Evolutionary conservation across 140 eudicot species (phyloP), one percentile per base, ranked within the genome.

Genomic region (Senecio squalidus): DNA sequence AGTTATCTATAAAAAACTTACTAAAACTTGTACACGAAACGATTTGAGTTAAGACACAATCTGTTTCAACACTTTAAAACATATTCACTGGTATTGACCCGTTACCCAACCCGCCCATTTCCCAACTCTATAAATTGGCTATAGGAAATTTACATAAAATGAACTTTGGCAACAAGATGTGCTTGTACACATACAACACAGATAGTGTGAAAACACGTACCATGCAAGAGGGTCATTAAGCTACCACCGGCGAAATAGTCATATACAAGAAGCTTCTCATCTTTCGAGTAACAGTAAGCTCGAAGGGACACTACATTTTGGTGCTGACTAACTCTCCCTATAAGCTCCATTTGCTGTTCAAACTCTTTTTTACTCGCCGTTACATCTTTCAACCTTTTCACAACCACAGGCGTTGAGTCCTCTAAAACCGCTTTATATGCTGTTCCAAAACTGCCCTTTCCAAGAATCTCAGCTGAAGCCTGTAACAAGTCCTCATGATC

Each of bases 401-500:
- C 95, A 24, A 80, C 94, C 66, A 89, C 94, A 9, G 92, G 78
- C 0, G 77, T 75, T 4, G 83, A 77, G 78, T 80, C 94, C 60
- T 85, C 90, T 74, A 89, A 51, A 8, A 82, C 85, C 4, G 95
- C 94, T 55, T 85, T 85, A 52, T 82, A 89, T 0, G 95, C 81
- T 26, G 86, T 86, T 50, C 95, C 97, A 71, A 75, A 80, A 67
- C 83, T 82, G n/a, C 97, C 95, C 78, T 85, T 85, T 18, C 97
- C 97, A 25, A 89, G 80, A 33, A 85, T 90, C 73, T 85, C 95
- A 30, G 95, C 89, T 9, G 97, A 85, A 56, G 97, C 97, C 79
- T 90, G 72, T 69, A 89, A 62, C 64, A 89, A 72, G 74, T 89
- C 97, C 64, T 85, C 95, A 15, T 82, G 87, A 74, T 85, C 87